phyloP scores from a whole-genome alignment of 768 basidiomycete genomes.

The Candolleomyces efflorescens region DNA sequence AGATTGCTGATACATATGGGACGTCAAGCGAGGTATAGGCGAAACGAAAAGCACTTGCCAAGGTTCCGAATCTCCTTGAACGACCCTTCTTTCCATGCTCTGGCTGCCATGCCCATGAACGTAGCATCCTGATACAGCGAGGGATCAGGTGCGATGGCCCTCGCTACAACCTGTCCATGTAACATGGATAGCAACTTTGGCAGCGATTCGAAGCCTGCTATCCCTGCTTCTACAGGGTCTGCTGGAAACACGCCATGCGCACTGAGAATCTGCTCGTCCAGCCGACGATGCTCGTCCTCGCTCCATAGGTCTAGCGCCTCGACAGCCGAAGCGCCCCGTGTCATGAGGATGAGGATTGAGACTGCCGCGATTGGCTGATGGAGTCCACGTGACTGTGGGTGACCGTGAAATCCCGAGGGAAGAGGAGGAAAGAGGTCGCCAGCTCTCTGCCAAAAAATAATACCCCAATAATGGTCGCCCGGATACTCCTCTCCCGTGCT shows the following conservation, averaged over 20 bases:
- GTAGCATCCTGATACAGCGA: not conserved
- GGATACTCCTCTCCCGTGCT: slow-evolving; percentile 40
- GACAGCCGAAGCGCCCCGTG: not conserved
- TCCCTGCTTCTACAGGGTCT: no score
- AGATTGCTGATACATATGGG: not conserved
- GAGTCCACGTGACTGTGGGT: slow-evolving; percentile 12
- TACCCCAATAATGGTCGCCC: slow-evolving; percentile 30
- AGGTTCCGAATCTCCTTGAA: not conserved
- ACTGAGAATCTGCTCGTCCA: not conserved
- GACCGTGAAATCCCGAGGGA: slow-evolving; percentile 30
- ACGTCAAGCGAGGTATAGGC: slow-evolving; percentile 1
- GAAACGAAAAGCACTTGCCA: slow-evolving; percentile 5
- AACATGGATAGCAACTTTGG: not conserved
- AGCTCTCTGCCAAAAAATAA: slow-evolving; percentile 12
- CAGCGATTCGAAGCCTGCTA: no score
- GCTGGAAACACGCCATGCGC: not conserved
- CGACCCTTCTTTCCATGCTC: not conserved
- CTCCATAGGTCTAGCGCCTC: not conserved
- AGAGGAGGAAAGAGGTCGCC: not conserved
- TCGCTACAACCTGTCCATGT: not conserved
- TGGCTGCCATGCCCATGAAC: not conserved
- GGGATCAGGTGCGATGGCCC: not conserved
- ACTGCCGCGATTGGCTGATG: slow-evolving; percentile 5
- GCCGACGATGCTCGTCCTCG: not conserved
- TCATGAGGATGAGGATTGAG: not conserved